A percentile compares a stretch with the other conserved stretches of the same genome.
Evolutionary conservation across 768 basidiomycete genomes (phyloP).

Genomic region (Candolleomyces aberdarensis): DNA sequence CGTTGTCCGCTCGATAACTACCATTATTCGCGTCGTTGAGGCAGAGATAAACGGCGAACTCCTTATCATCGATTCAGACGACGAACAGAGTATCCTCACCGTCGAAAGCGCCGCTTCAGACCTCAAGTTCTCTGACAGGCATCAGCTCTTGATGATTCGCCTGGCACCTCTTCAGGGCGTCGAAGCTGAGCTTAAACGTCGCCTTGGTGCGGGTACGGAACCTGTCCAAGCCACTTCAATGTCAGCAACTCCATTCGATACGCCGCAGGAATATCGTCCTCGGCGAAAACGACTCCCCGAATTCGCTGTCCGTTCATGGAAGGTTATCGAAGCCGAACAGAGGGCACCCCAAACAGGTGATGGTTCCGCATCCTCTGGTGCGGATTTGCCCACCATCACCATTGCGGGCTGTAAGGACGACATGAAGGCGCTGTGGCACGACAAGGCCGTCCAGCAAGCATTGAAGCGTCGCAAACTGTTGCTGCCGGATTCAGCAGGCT

Average conservation of each 20-base stretch:
- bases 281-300: slow-evolving; percentile 33
- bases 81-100: slow-evolving; percentile 23
- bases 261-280: slow-evolving; percentile 21
- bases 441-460: slow-evolving; percentile 47
- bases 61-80: slow-evolving; percentile 28
- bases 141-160: slow-evolving; percentile 53
- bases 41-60: slow-evolving; percentile 45
- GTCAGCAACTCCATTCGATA: slow-evolving; percentile 47
- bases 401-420: slow-evolving; percentile 63
- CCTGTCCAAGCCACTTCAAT: slow-evolving; percentile 30
- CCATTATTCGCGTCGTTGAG: slow-evolving; percentile 60
- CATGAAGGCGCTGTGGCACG: slow-evolving; percentile 60
- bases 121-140: slow-evolving; percentile 47
- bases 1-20: slow-evolving; percentile 66
- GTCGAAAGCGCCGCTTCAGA: slow-evolving; percentile 20
- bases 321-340: slow-evolving; percentile 31
- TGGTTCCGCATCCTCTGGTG: slow-evolving; percentile 1
- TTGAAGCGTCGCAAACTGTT: slow-evolving; percentile 45
- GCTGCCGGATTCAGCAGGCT: slow-evolving; percentile 62
- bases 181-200: slow-evolving; percentile 60
- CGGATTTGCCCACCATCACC: slow-evolving; percentile 41
- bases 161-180: slow-evolving; percentile 60
- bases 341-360: neutral
- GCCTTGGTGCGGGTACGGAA: slow-evolving; percentile 50
- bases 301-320: slow-evolving; percentile 55